Evolutionary conservation across 306 rosid genomes (phyloP), one percentile per base, ranked within the genome.

Genomic region (Citrullus colocynthis): DNA sequence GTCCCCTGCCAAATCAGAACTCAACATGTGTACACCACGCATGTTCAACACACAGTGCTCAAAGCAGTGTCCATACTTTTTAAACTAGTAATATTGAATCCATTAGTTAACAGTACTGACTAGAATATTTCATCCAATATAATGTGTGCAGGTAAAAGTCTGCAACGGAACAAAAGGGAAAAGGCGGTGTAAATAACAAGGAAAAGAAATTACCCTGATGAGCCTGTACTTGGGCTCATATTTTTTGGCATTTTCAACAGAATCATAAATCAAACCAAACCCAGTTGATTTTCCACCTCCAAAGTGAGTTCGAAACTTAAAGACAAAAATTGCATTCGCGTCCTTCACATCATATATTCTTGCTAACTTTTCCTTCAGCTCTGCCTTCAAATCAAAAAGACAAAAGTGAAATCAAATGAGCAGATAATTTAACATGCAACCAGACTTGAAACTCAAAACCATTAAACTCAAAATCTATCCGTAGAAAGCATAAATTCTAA

Each of bases 271-370:
- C 57, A 52, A 52, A 52, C 20, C 20, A 6, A 16, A 52, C 57
- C 20, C 57, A 52, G 57, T 15, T 6, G 17, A 52, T 15, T 52
- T 52, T 52, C 57, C 8, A 52, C 57, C 57, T 4, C 57, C 57
- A 16, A 52, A 52, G 57, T 52, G 55, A 14, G 57, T 52, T 52
- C 7, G 6, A 20, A 52, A 15, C 57, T 52, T 52, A 17, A 52
- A 52, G 17, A 52, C 7, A 16, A 52, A 16, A 17, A 52, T 52
- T 1, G 78, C 66, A 76, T 59, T 83, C 6, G 54, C 4, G 41
- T 83, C 83, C 66, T 83, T 83, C 42, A 83, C 86, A 0, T 79
- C 78, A 10, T 83, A 83, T 34, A 83, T 48, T 74, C 74, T 69
- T 9, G 44, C 28, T 44, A 83, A 63, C 70, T 83, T 79, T 44